Percentiles rank a stretch among this genome's conserved stretches.
These are phyloP conservation scores for Aspergillus sp. DNA, from an alignment of 2,329 filamentous ascomycete species.

Conservation along the genomic window DNA sequence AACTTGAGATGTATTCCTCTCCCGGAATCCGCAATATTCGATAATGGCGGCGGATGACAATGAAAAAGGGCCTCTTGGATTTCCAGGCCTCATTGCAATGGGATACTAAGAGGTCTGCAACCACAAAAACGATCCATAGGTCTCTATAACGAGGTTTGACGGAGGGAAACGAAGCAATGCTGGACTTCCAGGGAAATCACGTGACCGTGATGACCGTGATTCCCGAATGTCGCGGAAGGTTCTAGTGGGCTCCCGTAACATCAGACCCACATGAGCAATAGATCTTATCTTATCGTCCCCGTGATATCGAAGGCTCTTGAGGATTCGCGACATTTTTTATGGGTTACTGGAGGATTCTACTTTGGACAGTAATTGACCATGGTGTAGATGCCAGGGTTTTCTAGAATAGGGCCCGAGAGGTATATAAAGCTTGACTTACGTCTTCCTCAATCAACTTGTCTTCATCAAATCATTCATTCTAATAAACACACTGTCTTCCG, in stretches of 20 bases:
- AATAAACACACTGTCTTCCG: not conserved
- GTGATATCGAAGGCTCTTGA: conserved; percentile 9
- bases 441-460: conserved; percentile 3
- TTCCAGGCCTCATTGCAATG: too few relatives aligned
- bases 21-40: conserved; percentile 70
- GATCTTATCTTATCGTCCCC: conserved; percentile 17
- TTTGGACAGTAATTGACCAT: conserved; percentile 1
- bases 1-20: conserved; percentile 73
- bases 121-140: not conserved
- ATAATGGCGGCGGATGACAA: conserved; percentile 13
- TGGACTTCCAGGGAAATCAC: conserved; percentile 1
- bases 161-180: not conserved
- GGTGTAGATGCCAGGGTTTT: conserved; percentile 6
- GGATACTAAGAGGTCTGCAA: not conserved
- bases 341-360: conserved; percentile 4
- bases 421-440: conserved; percentile 9
- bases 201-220: conserved; percentile 2
- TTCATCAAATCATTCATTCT: not conserved
- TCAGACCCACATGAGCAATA: not conserved
- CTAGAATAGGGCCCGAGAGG: conserved; percentile 8
- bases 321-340: not conserved
- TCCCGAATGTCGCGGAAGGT: conserved; percentile 7
- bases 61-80: too few relatives aligned
- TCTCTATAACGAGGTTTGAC: not conserved
- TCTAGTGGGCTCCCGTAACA: conserved; percentile 6